Percentiles rank a stretch among this genome's conserved stretches.
phyloP scores from a whole-genome alignment of 192 early-diverging fungal species.

The Coemansia sp. region DNA sequence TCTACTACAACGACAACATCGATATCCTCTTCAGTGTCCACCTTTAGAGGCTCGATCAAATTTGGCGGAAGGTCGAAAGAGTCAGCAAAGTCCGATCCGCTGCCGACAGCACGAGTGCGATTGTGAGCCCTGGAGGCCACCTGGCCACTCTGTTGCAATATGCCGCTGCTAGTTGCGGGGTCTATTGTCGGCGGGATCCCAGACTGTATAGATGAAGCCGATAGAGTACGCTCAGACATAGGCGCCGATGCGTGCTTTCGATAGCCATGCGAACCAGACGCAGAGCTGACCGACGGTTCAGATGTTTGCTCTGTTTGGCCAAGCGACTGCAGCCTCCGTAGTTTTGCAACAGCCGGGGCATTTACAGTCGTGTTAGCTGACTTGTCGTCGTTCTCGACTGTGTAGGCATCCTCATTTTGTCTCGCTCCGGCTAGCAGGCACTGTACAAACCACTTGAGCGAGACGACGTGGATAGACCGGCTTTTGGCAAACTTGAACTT shows the following conservation, averaged over 20 bases:
- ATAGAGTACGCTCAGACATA: neutral
- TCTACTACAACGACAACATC: constrained; percentile 5
- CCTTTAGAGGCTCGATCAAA: neutral
- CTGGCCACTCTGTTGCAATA: neutral
- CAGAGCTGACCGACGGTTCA: neutral
- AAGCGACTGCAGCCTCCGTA: constrained; percentile 5
- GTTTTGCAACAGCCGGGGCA: neutral
- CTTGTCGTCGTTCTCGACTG: neutral
- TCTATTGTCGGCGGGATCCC: neutral
- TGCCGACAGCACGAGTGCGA: constrained; percentile 5
- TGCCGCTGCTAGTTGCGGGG: neutral
- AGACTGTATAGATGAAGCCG: neutral
- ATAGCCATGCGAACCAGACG: neutral
- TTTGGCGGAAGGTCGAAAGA: constrained; percentile 10
- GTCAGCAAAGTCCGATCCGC: neutral
- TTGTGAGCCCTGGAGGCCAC: neutral
- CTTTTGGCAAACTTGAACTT: constrained; percentile 54
- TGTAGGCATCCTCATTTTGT: constrained; percentile 33
- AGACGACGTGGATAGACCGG: constrained; percentile 36
- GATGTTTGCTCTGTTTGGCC: neutral
- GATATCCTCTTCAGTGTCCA: constrained; percentile 11
- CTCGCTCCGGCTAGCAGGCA: constrained; percentile 30
- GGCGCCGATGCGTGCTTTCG: constrained; percentile 1
- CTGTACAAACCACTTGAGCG: constrained; percentile 45
- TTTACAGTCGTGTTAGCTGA: neutral